Conservation (phyloP, 2,329 filamentous ascomycete genomes). For the Ceratocystis cubensis region DNA sequence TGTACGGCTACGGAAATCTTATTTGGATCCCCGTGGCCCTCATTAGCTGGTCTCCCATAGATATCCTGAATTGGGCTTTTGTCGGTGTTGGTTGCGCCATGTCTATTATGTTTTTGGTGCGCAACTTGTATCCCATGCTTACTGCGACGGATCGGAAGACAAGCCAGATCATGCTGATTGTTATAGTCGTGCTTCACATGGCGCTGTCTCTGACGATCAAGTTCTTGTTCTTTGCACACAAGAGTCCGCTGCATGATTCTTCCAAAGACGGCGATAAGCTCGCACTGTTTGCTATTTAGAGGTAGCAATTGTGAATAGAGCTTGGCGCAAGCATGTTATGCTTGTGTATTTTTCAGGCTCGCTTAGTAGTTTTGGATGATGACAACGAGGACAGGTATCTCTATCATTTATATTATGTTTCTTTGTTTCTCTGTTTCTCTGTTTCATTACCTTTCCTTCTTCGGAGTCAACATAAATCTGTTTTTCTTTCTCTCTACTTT, state of each 20-base stretch:
- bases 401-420: neutral
- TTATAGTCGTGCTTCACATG: conserved; percentile 75
- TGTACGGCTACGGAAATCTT: conserved; percentile 93
- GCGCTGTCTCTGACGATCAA: conserved; percentile 92
- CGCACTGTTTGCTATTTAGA: neutral
- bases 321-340: neutral
- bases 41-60: conserved; percentile 78
- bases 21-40: conserved; percentile 94
- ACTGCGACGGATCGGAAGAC: conserved; percentile 86
- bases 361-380: neutral
- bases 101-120: conserved; percentile 69
- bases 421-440: neutral
- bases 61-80: conserved; percentile 84
- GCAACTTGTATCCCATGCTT: conserved; percentile 82
- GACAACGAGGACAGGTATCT: neutral
- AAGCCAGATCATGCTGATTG: conserved; percentile 71
- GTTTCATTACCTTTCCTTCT: neutral
- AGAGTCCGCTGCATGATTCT: conserved; percentile 38
- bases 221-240: conserved; percentile 85
- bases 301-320: neutral
- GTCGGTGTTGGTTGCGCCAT: conserved; percentile 74
- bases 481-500: neutral
- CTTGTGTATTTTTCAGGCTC: neutral
- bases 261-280: neutral
- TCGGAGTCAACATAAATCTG: neutral